Percentiles rank a stretch among this genome's conserved stretches.
Evolutionary conservation across 805 yeast species (phyloP).

Genomic region (Starmerella lactis-condensi): DNA sequence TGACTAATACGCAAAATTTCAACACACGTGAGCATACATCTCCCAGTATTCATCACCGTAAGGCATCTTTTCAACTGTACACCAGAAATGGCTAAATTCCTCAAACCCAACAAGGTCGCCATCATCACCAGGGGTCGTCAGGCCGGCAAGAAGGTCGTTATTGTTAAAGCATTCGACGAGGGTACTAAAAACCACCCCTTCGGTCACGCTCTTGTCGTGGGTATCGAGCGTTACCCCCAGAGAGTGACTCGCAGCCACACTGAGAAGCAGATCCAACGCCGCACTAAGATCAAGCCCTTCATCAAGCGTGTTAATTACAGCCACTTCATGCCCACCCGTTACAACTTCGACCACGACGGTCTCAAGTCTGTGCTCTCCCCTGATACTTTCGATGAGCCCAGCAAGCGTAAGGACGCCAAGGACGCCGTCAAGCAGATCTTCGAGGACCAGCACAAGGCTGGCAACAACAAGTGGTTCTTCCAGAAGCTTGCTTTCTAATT

Average conservation of each 20-base stretch:
- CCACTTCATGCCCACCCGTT: constrained; percentile 99
- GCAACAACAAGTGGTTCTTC: constrained; percentile 99
- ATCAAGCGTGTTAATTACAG: constrained; percentile 98
- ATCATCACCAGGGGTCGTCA: constrained; percentile 99
- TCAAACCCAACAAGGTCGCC: constrained; percentile 99
- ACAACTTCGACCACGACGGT: constrained; percentile 90
- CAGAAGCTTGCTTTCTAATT: constrained; percentile 78
- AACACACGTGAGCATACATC: too few relatives aligned
- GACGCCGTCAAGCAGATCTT: constrained; percentile 97
- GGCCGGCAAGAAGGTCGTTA: constrained; percentile 99
- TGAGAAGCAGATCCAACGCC: constrained; percentile 90
- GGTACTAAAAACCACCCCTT: constrained; percentile 97
- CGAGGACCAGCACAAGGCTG: constrained; percentile 96
- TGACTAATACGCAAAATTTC: too few relatives aligned
- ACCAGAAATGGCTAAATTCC: constrained; percentile 94
- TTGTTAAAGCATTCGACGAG: constrained; percentile 94
- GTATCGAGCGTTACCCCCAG: constrained; percentile 96
- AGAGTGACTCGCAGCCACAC: constrained; percentile 91
- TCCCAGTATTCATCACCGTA: too few relatives aligned
- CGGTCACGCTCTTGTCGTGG: constrained; percentile 99
- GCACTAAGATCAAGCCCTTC: constrained; percentile 97
- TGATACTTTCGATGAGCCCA: constrained; percentile 91
- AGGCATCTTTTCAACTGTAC: too few relatives aligned
- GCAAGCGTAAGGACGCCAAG: constrained; percentile 97
- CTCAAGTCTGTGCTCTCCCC: constrained; percentile 81